Percentiles rank a stretch among this genome's conserved stretches.
phyloP scores from a whole-genome alignment of 106 monocot genomes.

The Dendrobium catenatum region DNA sequence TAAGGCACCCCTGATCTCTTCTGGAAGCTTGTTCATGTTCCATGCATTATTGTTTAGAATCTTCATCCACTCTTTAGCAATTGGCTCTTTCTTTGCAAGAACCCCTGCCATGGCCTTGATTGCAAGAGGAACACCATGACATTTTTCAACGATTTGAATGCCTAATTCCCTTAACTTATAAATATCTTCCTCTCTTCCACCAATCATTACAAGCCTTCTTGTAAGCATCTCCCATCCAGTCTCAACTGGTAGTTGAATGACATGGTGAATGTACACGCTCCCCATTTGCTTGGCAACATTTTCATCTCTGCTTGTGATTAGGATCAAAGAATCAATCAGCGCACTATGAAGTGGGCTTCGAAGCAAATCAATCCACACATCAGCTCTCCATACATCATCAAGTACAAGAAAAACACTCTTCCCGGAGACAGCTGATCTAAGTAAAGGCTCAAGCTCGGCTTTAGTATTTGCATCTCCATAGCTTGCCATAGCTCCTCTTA shows the following conservation, averaged over 20 bases:
- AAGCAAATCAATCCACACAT: conserved; percentile 37
- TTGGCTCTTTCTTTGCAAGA: conserved; percentile 11
- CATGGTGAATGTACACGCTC: conserved; percentile 16
- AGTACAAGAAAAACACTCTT: conserved; percentile 39
- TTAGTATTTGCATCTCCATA: not conserved
- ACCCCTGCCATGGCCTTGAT: conserved; percentile 36
- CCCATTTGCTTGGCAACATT: conserved; percentile 23
- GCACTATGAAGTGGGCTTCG: conserved; percentile 15
- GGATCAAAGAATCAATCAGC: conserved; percentile 16
- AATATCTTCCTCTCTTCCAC: conserved; percentile 9
- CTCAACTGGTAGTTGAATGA: conserved; percentile 4
- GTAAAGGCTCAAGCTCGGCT: conserved; percentile 9
- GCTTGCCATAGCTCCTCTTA: conserved; percentile 9
- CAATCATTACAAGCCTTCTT: not conserved
- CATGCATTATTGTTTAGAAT: conserved; percentile 18
- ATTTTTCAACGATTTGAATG: conserved; percentile 27
- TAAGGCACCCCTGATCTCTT: conserved; percentile 17
- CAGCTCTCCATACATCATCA: conserved; percentile 39
- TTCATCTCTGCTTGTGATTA: conserved; percentile 35
- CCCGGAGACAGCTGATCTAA: conserved; percentile 4
- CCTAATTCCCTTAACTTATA: conserved; percentile 18
- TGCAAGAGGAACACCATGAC: conserved; percentile 41
- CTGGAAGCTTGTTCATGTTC: conserved; percentile 21
- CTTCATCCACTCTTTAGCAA: conserved; percentile 20
- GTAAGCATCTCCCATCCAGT: conserved; percentile 1